phyloP scores from a whole-genome alignment of 2,329 filamentous ascomycete species.

The Hypoxylon sp. region DNA sequence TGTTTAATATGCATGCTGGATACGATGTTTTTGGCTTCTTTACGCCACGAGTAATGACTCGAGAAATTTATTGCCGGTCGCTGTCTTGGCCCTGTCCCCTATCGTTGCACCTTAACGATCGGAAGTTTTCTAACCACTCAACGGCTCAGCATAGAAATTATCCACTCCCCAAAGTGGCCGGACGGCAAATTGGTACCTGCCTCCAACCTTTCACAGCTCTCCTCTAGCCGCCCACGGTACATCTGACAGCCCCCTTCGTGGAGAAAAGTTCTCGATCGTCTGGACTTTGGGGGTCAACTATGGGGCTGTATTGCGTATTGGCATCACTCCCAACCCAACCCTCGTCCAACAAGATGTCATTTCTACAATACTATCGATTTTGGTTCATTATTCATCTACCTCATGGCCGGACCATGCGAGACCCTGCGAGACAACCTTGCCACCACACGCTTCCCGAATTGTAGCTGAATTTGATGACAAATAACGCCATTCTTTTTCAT shows the following conservation, averaged over 20 bases:
- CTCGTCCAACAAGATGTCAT: slow-evolving; percentile 36
- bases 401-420: slow-evolving; percentile 36
- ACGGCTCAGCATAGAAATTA: slow-evolving; percentile 45
- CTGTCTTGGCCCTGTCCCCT: slow-evolving; percentile 45
- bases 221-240: slow-evolving; percentile 56
- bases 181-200: slow-evolving; percentile 50
- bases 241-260: slow-evolving; percentile 44
- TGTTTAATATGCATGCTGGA: slow-evolving; percentile 23
- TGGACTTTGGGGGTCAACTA: slow-evolving; percentile 40
- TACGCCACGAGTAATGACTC: slow-evolving; percentile 42
- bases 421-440: slow-evolving; percentile 42
- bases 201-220: slow-evolving; percentile 57
- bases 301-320: slow-evolving; percentile 30
- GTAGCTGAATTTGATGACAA: slow-evolving; percentile 32
- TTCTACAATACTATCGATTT: slow-evolving; percentile 28
- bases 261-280: slow-evolving; percentile 47
- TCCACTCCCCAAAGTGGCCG: slow-evolving; percentile 49
- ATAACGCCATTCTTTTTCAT: slow-evolving; percentile 26
- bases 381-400: slow-evolving; percentile 42
- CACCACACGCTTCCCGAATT: slow-evolving; percentile 30
- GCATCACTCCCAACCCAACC: slow-evolving; percentile 36
- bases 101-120: slow-evolving; percentile 51
- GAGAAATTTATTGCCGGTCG: slow-evolving; percentile 47
- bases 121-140: slow-evolving; percentile 49
- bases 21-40: slow-evolving; percentile 21